phyloP scores from a whole-genome alignment of 1,284 basidiomycete genomes.

The Ganoderma multipileum region DNA sequence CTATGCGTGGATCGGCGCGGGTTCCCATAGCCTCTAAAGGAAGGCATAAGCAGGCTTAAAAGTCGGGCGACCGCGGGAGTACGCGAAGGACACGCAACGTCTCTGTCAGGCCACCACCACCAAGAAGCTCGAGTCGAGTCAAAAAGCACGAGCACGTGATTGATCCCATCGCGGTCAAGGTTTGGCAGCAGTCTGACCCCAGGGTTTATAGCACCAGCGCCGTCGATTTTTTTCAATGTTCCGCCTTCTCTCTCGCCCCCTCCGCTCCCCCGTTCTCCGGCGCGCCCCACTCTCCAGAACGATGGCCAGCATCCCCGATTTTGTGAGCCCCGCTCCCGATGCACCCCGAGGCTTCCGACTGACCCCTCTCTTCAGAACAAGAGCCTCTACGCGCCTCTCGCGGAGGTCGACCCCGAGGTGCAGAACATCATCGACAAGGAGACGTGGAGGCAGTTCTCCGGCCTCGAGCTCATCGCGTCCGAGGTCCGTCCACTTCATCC shows the following conservation, averaged over 20 bases:
- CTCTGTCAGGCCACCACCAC: background rate
- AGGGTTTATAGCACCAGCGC: constrained; percentile 32
- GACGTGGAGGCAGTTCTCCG: constrained; percentile 98
- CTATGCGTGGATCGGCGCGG: background rate
- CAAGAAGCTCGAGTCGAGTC: constrained; percentile 19
- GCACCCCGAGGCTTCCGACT: background rate
- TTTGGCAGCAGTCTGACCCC: constrained; percentile 23
- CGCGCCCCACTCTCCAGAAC: constrained; percentile 41
- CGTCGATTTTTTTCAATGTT: constrained; percentile 36
- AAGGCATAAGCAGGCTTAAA: background rate
- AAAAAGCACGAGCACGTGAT: constrained; percentile 28
- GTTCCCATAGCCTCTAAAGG: background rate
- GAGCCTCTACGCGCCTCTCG: constrained; percentile 85
- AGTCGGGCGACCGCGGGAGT: background rate
- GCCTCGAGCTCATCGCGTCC: constrained; percentile 96
- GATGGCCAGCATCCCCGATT: constrained; percentile 67
- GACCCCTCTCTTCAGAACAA: constrained; percentile 73
- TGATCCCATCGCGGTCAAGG: constrained; percentile 16
- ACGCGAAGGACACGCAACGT: background rate
- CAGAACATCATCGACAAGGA: constrained; percentile 99
- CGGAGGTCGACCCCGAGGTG: constrained; percentile 93
- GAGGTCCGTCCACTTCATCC: constrained; percentile 59
- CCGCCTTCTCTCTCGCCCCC: constrained; percentile 38
- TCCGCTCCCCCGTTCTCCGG: constrained; percentile 29
- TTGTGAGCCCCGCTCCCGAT: constrained; percentile 51